Base-by-base conservation (phyloP, 345 rosid genomes). In the Lagerstroemia speciosa region DNA sequence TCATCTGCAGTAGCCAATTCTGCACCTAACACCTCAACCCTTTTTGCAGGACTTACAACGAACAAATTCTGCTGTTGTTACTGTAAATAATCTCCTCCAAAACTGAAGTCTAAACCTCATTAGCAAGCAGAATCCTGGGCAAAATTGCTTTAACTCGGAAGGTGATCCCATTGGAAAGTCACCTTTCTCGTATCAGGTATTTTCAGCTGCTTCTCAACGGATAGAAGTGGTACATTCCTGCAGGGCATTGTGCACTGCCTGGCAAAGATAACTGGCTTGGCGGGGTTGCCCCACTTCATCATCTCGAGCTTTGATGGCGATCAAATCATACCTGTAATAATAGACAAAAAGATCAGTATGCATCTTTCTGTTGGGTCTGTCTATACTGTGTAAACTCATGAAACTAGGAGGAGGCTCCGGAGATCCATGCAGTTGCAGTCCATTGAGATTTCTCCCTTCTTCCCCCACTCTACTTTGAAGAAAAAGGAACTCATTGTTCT, bases 41-140 rank as follows among this genome's bases (percentile, higher is more conserved):
- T 48, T 37, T 69, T 71, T 83, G 91, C 93, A 94, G 99, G 99
- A 94, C 75, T 76, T 94, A 84, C 99, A 88, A 88, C 83, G 88
- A 73, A 91, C 99, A 69, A 88, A 94, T 79, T 94, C 99, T 36
- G 98, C 80, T 38, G 76, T 90, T 66, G 87, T 88, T 36, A 91
- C 97, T 69, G 97, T 94, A 83, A 91, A 94, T 84, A 94, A 94
- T 78, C 99, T 91, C 78, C 99, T 94, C 71, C 99, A 94, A 80
- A 91, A 86, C 87, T 91, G 82, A 69, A 60, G 40, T n/a, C n/a
- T 33, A 65, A 24, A 64, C 11, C 30, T 30, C 32, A 10, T 11
- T 34, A 7, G 22, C 61, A 55, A 26, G 61, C 3, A 55, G 27
- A 55, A 55, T 22, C 11, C 6, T 14, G 15, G 63, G 34, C 20